Base-by-base conservation (phyloP, 2,329 filamentous ascomycete genomes). In the Nigrograna mackinnonii region DNA sequence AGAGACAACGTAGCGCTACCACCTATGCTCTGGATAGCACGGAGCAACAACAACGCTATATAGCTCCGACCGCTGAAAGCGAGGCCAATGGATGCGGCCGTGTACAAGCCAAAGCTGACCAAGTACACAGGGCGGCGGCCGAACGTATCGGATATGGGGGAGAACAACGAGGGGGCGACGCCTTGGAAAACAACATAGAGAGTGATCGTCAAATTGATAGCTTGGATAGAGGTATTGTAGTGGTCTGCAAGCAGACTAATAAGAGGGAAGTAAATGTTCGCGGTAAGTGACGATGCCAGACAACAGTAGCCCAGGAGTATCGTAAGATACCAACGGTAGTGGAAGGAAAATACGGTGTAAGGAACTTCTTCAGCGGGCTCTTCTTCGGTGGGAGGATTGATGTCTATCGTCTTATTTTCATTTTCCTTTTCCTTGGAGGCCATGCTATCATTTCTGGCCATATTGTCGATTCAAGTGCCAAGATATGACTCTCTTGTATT, bases 41-140 rank as follows among this genome's bases (percentile, higher is more conserved):
- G 54, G 2, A 68, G 57, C 37, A 68, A 52, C 2, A 68, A 54
- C 0, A 65, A 55, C 50, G 57, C 62, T 40, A 66, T 67, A 12
- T 52, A 45, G 28, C 58, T 43, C 2, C 65, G 66, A 13, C 57
- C 58, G 48, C 58, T 61, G 2, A 66, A 43, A n/a, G 64, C 64
- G 36, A 68, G 53, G 3, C 64, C 65, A 33, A 66, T 65, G 32
- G 55, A 60, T 2, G 65, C 62, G 14, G 50, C 53, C 20, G 66
- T 54, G 32, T 66, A 63, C 19, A 68, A 64, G 37, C 49, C 45
- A 1, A 68, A 57, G 17, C 62, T 65, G 26, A 76, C 52, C 13
- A 79, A 56, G 54, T 78, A 79, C 4, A 75, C 75, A 7, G 76
- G 76, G 43, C 78, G 67, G 42, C 78, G 66, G 14, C 78, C 78